A percentile compares a stretch with the other conserved stretches of the same genome.
These are phyloP conservation scores for Diaporthe longicolla DNA, from an alignment of 2,329 filamentous ascomycete species.

Conservation along the genomic window DNA sequence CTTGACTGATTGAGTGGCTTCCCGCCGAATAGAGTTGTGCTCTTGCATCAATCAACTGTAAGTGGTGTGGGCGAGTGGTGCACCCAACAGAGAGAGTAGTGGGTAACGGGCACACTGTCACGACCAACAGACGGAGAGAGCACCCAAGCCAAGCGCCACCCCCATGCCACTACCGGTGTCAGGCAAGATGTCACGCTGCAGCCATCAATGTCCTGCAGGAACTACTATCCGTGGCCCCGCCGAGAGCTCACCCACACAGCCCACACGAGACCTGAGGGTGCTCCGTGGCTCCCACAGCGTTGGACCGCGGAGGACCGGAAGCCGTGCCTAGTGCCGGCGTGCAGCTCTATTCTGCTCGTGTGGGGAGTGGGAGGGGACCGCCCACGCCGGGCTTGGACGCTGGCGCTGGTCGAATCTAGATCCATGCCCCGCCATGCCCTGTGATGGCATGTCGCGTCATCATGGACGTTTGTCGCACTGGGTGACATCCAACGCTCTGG, in stretches of 20 bases:
- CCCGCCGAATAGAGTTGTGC: conserved; percentile 28
- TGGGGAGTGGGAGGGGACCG: neutral
- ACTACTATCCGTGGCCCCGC: conserved; percentile 34
- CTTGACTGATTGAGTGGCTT: conserved; percentile 19
- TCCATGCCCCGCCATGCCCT: conserved; percentile 6
- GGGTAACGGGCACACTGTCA: neutral
- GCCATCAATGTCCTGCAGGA: conserved; percentile 33
- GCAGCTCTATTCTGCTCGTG: neutral
- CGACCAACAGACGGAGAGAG: neutral
- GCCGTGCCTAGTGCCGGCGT: conserved; percentile 31
- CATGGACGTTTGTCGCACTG: conserved; percentile 33
- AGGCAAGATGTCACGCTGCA: conserved; percentile 34
- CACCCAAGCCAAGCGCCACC: conserved; percentile 2
- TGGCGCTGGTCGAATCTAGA: conserved; percentile 7
- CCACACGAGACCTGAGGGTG: conserved; percentile 24
- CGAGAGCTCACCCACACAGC: conserved; percentile 21
- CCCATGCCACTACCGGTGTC: conserved; percentile 33
- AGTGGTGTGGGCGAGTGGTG: neutral
- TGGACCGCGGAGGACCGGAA: conserved; percentile 38
- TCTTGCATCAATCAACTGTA: conserved; percentile 8
- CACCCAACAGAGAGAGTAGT: neutral
- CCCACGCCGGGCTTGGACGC: neutral
- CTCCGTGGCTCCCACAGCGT: conserved; percentile 16
- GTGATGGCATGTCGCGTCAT: conserved; percentile 7
- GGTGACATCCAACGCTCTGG: conserved; percentile 30